Conservation (phyloP, 345 rosid genomes). For the Gynandropsis gynandra region DNA sequence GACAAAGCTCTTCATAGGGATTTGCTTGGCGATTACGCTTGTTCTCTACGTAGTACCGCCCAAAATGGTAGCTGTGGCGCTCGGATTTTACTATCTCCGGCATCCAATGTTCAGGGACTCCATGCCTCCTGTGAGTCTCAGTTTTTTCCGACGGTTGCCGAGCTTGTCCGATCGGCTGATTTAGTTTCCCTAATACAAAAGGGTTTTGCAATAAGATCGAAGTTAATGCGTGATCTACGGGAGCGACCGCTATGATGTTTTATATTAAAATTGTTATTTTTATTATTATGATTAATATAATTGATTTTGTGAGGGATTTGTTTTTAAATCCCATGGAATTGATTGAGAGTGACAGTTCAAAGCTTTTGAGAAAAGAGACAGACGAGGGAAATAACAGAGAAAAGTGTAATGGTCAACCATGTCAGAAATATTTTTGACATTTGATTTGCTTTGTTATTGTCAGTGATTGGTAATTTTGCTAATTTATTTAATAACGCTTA, state of each 20-base stretch:
- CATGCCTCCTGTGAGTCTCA: constrained; percentile 81
- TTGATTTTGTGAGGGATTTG: constrained; percentile 9
- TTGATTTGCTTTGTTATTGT: no score
- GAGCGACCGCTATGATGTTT: no score
- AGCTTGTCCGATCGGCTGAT: constrained; percentile 84
- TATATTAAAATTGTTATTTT: constrained; percentile 8
- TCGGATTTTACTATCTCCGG: constrained; percentile 84
- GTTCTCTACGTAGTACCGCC: constrained; percentile 71
- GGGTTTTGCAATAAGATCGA: no score
- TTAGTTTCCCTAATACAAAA: constrained; percentile 18
- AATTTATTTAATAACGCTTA: no score
- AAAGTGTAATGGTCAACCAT: no score
- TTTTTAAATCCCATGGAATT: neutral
- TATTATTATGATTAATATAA: constrained; percentile 13
- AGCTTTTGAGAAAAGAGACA: no score
- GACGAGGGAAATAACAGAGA: no score
- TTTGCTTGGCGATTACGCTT: constrained; percentile 63
- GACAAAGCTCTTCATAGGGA: constrained; percentile 73
- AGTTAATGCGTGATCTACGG: no score
- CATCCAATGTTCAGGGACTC: constrained; percentile 97
- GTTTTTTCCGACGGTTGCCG: constrained; percentile 90
- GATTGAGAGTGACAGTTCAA: neutral
- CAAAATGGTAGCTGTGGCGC: constrained; percentile 93
- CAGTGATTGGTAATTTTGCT: no score
- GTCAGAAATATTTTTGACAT: no score